Base-by-base conservation (phyloP, 2,329 filamentous ascomycete species). In the Botrytis aclada region DNA sequence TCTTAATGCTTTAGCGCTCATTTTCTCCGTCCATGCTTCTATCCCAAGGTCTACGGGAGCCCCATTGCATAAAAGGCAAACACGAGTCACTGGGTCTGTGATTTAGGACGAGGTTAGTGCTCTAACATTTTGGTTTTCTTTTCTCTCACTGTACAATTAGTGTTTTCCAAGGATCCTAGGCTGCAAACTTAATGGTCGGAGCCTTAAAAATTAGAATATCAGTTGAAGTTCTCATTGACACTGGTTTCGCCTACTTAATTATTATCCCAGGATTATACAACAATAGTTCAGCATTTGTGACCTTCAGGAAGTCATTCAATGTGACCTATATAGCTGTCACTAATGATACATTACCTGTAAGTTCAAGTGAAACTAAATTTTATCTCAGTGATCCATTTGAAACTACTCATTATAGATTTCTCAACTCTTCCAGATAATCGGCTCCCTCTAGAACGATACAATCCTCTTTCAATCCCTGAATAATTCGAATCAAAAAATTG, bases 231-330 rank as follows among this genome's bases (percentile, higher is more conserved):
- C 60, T 76, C 18, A 72, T 76, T 20, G 74, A 73, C 47, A 74
- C 74, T 25, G 73, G 72, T 9, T 76, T 72, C 20, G 67, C 63
- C 6, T 74, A 76, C 51, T 60, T 76, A 18, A 63, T 74, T 61
- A 41, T 76, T 1, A 77, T 75, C n/a, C 64, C 74, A 8, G 72
- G 72, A 0, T 37, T 72, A 8, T 75, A 76, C n/a, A 61, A 62
- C 4, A 34, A 67, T 5, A 66, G 62, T 47, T 20, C 34, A 4
- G 32, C 25, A 12, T 72, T 43, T 10, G n/a, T 16, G 32, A 37
- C 37, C 47, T 37, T 70, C 25, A 7, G 65, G n/a, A 54, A n/a
- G 4, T 47, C 62, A 14, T 75, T 70, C 39, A 45, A 56, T 34
- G 72, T 54, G 9, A 72, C 60, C 4, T 67, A 74, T 72, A 66